phyloP scores from a whole-genome alignment of 1,139 yeast genomes.

The Cylindricascospora bacillispora region DNA sequence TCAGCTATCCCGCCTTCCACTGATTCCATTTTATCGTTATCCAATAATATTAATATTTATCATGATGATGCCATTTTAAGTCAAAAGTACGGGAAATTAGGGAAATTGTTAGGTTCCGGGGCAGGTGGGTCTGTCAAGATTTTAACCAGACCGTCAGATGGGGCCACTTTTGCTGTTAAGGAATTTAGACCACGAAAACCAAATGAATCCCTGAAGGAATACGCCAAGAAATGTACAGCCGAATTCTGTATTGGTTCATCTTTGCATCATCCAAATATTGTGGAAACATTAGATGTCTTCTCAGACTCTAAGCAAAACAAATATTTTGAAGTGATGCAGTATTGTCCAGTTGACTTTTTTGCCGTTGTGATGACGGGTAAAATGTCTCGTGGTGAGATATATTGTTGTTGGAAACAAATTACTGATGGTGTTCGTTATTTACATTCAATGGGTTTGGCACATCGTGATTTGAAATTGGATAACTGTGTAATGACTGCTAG shows the following conservation, averaged over 20 bases:
- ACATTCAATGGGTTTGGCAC: conserved; percentile 85
- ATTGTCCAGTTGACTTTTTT: conserved; percentile 90
- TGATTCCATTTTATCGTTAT: conserved; percentile 24
- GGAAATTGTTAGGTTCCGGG: conserved; percentile 87
- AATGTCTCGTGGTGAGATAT: conserved; percentile 74
- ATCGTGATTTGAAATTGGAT: conserved; percentile 87
- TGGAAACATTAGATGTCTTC: conserved; percentile 78
- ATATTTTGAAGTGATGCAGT: conserved; percentile 94
- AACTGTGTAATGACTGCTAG: conserved; percentile 81
- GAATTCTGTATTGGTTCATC: conserved; percentile 97
- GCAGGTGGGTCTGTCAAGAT: conserved; percentile 96
- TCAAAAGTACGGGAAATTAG: conserved; percentile 79
- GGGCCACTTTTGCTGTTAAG: conserved; percentile 86
- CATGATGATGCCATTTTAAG: conserved; percentile 55
- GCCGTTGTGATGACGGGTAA: conserved; percentile 96
- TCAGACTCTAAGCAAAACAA: conserved; percentile 63
- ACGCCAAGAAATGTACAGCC: conserved; percentile 89
- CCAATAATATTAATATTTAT: conserved; percentile 28
- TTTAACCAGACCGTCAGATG: conserved; percentile 69
- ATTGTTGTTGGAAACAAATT: conserved; percentile 83
- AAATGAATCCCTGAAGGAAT: conserved; percentile 78
- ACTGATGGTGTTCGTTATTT: conserved; percentile 72
- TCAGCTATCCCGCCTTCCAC: conserved; percentile 27
- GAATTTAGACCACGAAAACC: conserved; percentile 82
- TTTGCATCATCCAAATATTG: conserved; percentile 83